These are phyloP conservation scores for Domatiomyces catenatus DNA, from an alignment of 2,329 filamentous ascomycete species.

Conservation along the genomic window DNA sequence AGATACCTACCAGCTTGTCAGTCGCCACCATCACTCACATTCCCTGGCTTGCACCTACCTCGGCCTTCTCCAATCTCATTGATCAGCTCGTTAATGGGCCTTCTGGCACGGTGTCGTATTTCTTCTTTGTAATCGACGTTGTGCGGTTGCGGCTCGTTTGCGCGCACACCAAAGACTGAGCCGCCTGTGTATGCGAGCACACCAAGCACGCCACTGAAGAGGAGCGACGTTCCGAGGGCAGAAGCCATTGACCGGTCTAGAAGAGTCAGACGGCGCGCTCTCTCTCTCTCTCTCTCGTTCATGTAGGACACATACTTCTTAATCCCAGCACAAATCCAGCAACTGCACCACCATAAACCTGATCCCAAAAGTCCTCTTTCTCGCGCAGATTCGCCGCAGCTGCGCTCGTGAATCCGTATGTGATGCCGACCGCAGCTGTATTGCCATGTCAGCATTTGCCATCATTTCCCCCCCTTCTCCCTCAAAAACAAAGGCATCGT, in stretches of 20 bases:
- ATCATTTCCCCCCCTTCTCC: background rate
- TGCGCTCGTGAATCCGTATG: constrained; percentile 61
- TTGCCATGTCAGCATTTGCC: constrained; percentile 6
- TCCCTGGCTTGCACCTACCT: constrained; percentile 39
- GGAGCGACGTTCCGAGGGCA: constrained; percentile 52
- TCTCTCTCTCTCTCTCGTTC: background rate
- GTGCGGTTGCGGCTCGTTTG: constrained; percentile 40
- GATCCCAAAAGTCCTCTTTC: constrained; percentile 65
- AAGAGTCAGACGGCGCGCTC: background rate
- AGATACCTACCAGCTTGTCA: constrained; percentile 46
- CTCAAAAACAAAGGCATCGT: too few relatives aligned
- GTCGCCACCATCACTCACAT: background rate
- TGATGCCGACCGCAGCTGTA: constrained; percentile 54
- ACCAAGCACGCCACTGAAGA: constrained; percentile 43
- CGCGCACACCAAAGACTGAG: constrained; percentile 37
- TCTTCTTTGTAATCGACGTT: constrained; percentile 60
- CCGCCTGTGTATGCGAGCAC: constrained; percentile 55
- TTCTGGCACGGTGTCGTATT: constrained; percentile 56
- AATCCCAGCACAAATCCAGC: constrained; percentile 59
- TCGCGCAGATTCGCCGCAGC: constrained; percentile 72
- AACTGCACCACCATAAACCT: constrained; percentile 59
- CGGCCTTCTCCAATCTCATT: constrained; percentile 71
- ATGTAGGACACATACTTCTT: constrained; percentile 38
- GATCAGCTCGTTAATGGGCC: constrained; percentile 65
- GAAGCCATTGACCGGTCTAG: constrained; percentile 53